A percentile compares a stretch with the other conserved stretches of the same genome.
Conservation (phyloP, 2,329 filamentous ascomycete genomes). For the Diaporthe eres region DNA sequence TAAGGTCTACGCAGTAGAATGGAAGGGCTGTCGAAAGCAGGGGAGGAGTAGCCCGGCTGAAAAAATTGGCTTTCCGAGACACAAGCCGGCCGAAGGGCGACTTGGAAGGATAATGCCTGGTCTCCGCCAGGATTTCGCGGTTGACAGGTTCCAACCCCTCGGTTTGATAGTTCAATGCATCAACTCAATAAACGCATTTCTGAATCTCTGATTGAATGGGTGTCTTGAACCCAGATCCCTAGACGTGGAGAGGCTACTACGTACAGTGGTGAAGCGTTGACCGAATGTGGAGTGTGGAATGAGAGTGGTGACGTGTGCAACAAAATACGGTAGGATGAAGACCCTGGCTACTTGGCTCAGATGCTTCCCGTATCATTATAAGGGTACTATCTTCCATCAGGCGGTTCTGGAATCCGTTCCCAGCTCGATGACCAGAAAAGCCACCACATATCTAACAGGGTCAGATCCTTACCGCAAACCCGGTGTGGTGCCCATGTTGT, state of each 20-base stretch:
- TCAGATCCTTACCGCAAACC: background rate
- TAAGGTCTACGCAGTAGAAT: background rate
- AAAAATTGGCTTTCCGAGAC: background rate
- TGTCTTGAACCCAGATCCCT: background rate
- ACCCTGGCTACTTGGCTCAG: background rate
- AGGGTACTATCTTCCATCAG: background rate
- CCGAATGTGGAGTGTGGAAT: background rate
- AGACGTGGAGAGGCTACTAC: no score
- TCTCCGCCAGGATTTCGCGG: no score
- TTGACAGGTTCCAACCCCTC: background rate
- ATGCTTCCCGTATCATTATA: background rate
- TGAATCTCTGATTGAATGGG: background rate
- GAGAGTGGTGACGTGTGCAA: background rate
- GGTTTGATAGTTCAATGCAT: background rate
- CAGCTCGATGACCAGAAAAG: background rate
- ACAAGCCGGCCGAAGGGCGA: background rate
- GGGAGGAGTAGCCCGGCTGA: background rate
- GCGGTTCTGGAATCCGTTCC: background rate
- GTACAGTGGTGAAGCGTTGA: background rate
- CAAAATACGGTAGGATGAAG: background rate
- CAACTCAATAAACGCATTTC: background rate
- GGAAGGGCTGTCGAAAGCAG: background rate
- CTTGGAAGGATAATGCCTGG: background rate
- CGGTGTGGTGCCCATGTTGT: background rate
- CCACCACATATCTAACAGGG: background rate